A percentile compares a stretch with the other conserved stretches of the same genome.
phyloP scores from a whole-genome alignment of 305 asterid genomes.

The Striga hermonthica region DNA sequence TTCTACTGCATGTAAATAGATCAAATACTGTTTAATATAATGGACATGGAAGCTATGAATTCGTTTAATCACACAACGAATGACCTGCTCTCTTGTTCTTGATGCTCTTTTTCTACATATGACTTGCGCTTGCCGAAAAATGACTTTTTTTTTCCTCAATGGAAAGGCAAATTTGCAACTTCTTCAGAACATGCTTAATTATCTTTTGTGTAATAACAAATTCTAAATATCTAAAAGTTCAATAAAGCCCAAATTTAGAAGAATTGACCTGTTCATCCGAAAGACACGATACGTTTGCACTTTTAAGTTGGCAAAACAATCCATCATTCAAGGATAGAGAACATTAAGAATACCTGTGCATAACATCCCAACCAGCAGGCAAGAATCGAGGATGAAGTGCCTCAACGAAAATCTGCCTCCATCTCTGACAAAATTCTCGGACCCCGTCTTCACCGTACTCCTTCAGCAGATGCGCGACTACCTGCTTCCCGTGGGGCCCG shows the following conservation, averaged over 20 bases:
- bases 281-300: background rate
- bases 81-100: too few species aligned
- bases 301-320: background rate
- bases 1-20: too few species aligned
- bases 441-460: conserved; percentile 84
- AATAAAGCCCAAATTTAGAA: background rate
- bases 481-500: conserved; percentile 95
- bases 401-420: conserved; percentile 88
- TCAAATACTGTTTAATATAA: too few species aligned
- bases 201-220: background rate
- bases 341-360: conserved; percentile 66
- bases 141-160: too few species aligned
- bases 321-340: background rate
- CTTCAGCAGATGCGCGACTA: conserved; percentile 56
- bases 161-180: background rate
- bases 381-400: conserved; percentile 89
- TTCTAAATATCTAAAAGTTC: background rate
- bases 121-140: too few species aligned
- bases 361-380: conserved; percentile 96
- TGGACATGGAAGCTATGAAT: too few species aligned
- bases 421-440: conserved; percentile 81
- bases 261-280: background rate
- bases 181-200: background rate
- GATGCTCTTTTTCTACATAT: too few species aligned
- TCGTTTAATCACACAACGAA: too few species aligned